A percentile compares a stretch with the other conserved stretches of the same genome.
phyloP scores from a whole-genome alignment of 2,329 filamentous ascomycete genomes.

The Dichotomopilus funicola region DNA sequence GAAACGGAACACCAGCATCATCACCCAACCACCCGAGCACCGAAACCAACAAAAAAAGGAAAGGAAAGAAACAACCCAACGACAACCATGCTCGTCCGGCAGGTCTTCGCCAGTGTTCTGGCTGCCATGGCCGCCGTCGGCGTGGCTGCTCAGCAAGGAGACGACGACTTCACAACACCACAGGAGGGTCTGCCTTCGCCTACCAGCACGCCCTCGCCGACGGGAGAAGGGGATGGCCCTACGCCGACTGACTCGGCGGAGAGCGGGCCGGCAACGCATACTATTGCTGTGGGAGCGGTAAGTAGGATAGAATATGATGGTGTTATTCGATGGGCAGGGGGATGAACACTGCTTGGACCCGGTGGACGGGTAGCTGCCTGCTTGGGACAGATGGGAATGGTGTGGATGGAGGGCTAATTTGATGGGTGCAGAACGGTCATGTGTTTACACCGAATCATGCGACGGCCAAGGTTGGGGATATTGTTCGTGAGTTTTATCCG shows the following conservation, averaged over 20 bases:
- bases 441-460: slow-evolving; percentile 32
- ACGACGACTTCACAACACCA: not conserved
- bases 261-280: slow-evolving; percentile 9
- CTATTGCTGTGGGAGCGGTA: slow-evolving; percentile 20
- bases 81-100: slow-evolving; percentile 11
- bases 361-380: too few species aligned
- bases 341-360: too few species aligned
- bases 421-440: slow-evolving; percentile 24
- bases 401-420: too few species aligned
- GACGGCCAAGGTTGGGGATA: slow-evolving; percentile 40
- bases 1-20: not conserved
- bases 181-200: too few species aligned
- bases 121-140: slow-evolving; percentile 4
- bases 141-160: not conserved
- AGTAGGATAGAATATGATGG: not conserved
- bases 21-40: not conserved
- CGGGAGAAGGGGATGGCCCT: not conserved
- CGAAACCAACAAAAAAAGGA: too few species aligned
- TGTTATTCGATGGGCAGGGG: not conserved
- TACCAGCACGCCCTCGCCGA: too few species aligned
- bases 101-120: slow-evolving; percentile 4
- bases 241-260: not conserved
- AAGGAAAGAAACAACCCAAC: not conserved
- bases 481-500: slow-evolving; percentile 33
- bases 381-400: too few species aligned